Conservation (phyloP, 1,284 basidiomycete species). For the Pseudozyma sp. region DNA sequence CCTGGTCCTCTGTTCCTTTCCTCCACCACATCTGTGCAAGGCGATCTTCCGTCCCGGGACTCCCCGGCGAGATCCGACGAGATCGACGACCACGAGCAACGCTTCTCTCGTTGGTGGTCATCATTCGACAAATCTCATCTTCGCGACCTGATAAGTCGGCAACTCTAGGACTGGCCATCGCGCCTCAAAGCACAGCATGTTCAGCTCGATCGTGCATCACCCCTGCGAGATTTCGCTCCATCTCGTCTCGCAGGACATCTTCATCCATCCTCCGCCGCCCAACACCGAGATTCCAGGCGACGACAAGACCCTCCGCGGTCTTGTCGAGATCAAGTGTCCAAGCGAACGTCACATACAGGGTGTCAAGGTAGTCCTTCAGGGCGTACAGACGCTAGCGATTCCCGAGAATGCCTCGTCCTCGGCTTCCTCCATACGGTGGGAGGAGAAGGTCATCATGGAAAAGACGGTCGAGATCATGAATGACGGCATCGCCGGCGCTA, state of each 20-base stretch:
- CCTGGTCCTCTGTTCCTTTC: too few species aligned
- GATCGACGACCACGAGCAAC: too few species aligned
- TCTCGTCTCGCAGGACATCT: slow-evolving; percentile 63
- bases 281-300: slow-evolving; percentile 55
- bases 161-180: background rate
- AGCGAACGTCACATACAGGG: slow-evolving; percentile 61
- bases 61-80: too few species aligned
- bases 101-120: background rate
- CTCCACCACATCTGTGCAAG: too few species aligned
- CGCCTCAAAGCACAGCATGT: slow-evolving; percentile 38
- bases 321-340: slow-evolving; percentile 66
- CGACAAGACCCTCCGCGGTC: slow-evolving; percentile 65
- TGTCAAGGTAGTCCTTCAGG: slow-evolving; percentile 56
- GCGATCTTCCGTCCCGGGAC: too few species aligned
- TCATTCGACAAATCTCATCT: background rate
- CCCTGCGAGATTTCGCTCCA: slow-evolving; percentile 66
- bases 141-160: background rate
- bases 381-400: slow-evolving; percentile 61
- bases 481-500: slow-evolving; percentile 37
- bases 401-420: slow-evolving; percentile 42
- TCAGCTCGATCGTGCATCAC: slow-evolving; percentile 59
- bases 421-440: slow-evolving; percentile 52
- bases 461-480: slow-evolving; percentile 61
- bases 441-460: slow-evolving; percentile 64
- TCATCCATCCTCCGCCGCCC: slow-evolving; percentile 59